Evolutionary conservation across 2,329 filamentous ascomycete genomes (phyloP).

Genomic region (Thielaviopsis punctulata): DNA sequence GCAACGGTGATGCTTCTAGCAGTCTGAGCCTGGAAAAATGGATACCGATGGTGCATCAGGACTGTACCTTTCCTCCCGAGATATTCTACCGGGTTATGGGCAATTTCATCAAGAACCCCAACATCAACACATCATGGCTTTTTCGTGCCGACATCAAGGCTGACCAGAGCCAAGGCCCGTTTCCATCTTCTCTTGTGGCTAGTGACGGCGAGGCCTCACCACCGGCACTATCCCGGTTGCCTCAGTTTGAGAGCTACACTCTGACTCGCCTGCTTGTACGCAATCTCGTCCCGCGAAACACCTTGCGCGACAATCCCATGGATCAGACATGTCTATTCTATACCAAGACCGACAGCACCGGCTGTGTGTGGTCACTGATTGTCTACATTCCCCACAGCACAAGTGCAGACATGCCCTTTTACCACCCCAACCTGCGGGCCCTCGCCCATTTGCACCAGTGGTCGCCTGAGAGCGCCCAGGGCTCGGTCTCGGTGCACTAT

Average conservation of each 20-base stretch:
- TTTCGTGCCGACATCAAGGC: slow-evolving; percentile 58
- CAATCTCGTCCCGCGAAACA: slow-evolving; percentile 67
- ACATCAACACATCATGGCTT: slow-evolving; percentile 60
- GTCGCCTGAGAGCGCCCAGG: slow-evolving; percentile 24
- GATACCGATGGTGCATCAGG: slow-evolving; percentile 36
- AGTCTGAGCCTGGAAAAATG: slow-evolving; percentile 20
- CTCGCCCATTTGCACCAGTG: slow-evolving; percentile 63
- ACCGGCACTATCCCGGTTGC: slow-evolving; percentile 5
- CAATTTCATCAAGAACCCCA: slow-evolving; percentile 63
- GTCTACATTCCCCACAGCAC: slow-evolving; percentile 60
- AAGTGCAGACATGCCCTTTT: slow-evolving; percentile 57
- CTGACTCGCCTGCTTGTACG: slow-evolving; percentile 37
- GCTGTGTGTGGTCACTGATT: slow-evolving; percentile 26
- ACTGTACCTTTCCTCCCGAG: slow-evolving; percentile 44
- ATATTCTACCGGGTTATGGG: slow-evolving; percentile 52
- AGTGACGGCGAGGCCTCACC: neutral
- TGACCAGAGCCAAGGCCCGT: slow-evolving; percentile 25
- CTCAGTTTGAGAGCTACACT: slow-evolving; percentile 25
- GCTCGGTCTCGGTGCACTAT: slow-evolving; percentile 43
- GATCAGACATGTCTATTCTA: slow-evolving; percentile 75
- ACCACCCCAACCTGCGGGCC: slow-evolving; percentile 61
- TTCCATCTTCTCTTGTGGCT: neutral
- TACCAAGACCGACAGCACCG: slow-evolving; percentile 18
- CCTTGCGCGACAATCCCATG: slow-evolving; percentile 53
- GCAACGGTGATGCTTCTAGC: neutral